phyloP scores from a whole-genome alignment of 306 rosid genomes.

The Quercus aquifolioides region DNA sequence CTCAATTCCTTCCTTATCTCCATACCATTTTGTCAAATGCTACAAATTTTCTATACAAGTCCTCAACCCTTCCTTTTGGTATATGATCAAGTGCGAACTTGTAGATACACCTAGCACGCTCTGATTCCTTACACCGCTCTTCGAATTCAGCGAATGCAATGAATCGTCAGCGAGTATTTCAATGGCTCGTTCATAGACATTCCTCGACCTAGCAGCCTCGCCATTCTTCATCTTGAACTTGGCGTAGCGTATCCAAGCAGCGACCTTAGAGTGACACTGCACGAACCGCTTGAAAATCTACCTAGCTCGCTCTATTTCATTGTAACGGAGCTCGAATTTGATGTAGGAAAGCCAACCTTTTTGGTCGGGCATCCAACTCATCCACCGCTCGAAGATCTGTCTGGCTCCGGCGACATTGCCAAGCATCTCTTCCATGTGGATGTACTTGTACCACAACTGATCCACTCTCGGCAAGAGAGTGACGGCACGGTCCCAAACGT shows the following conservation, averaged over 20 bases:
- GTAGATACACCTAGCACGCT: constrained; percentile 78
- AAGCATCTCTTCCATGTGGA: constrained; percentile 92
- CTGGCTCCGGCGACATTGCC: constrained; percentile 87
- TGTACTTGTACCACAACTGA: constrained; percentile 92
- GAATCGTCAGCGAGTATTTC: constrained; percentile 73
- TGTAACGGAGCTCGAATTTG: constrained; percentile 79
- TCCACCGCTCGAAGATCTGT: constrained; percentile 88
- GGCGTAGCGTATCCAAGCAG: constrained; percentile 84
- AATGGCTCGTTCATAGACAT: constrained; percentile 75
- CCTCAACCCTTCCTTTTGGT: constrained; percentile 90
- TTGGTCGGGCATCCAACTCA: constrained; percentile 91
- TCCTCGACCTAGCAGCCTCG: constrained; percentile 51
- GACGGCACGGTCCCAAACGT: constrained; percentile 71
- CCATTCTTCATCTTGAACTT: constrained; percentile 98
- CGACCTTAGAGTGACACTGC: constrained; percentile 69
- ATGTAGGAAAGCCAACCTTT: constrained; percentile 93
- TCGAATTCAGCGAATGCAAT: constrained; percentile 91
- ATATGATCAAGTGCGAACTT: constrained; percentile 77
- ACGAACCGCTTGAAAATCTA: constrained; percentile 71
- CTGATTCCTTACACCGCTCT: constrained; percentile 81
- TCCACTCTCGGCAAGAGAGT: constrained; percentile 79
- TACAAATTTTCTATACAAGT: constrained; percentile 72
- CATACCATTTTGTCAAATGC: constrained; percentile 88
- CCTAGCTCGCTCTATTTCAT: constrained; percentile 82
- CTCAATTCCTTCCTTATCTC: constrained; percentile 83